Evolutionary conservation across 108 stramenopile species (phyloP).

Genomic region (Schizochytrium sp.): DNA sequence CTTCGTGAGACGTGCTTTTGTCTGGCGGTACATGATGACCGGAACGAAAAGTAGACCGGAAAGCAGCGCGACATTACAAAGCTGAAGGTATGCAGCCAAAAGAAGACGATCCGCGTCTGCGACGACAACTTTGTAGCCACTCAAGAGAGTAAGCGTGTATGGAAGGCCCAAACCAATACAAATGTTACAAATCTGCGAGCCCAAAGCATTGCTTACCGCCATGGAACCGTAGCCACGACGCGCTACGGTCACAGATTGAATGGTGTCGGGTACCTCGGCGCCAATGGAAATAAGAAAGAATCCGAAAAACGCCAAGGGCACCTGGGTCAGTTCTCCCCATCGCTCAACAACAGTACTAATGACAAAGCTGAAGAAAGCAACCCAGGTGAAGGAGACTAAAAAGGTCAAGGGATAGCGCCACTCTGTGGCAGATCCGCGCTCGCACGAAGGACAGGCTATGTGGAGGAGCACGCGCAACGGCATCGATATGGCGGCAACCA

Average conservation of each 20-base stretch:
- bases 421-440: neutral
- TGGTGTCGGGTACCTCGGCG: neutral
- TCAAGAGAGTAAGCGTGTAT: neutral
- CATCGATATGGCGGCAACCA: neutral
- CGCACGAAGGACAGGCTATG: neutral
- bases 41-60: neutral
- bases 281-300: neutral
- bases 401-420: neutral
- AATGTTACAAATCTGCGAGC: constrained; percentile 1
- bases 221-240: neutral
- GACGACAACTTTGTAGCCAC: neutral
- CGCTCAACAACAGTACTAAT: neutral
- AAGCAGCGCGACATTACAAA: neutral
- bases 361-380: neutral
- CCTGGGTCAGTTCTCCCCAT: neutral
- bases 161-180: neutral
- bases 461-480: neutral
- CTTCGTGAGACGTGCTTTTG: neutral
- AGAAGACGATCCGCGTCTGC: neutral
- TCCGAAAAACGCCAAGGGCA: neutral
- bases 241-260: neutral
- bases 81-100: neutral
- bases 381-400: neutral
- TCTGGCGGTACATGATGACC: neutral
- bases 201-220: neutral